Evolutionary conservation across 768 basidiomycete species (phyloP), one percentile per base, ranked within the genome.

Genomic region (Trametes villosa): DNA sequence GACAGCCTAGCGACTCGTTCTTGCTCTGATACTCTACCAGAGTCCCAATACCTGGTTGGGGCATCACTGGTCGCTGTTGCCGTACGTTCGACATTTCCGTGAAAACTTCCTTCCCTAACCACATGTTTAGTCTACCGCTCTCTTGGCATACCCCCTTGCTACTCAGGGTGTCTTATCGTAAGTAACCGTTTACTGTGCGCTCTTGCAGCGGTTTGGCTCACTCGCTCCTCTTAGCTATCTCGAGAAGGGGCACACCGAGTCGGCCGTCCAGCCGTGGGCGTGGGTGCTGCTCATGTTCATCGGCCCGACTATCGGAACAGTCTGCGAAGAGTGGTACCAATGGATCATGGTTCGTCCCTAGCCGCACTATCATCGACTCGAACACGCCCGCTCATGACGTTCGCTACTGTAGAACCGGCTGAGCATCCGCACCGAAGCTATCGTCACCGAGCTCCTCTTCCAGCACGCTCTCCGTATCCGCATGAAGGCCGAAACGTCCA

Each of bases 181-280:
- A 45, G 44, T 26, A 5, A 13, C 36, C 5, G 13, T 11, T 26
- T 26, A 7, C 4, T 13, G 24, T 26, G 22, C 34, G 24, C 65
- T 53, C 15, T 17, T 6, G 5, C 11, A 29, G n/a, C 29, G 5
- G 2, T n/a, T 22, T 11, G 13, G 9, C 30, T 59, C 30, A 41
- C 36, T 12, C n/a, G 8, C 40, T 45, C 5, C 31, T 11, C 33
- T n/a, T n/a, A 86, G 82, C 36, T 86, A 89, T 66, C 72, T 91
- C 18, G 87, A 89, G 72, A 78, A 70, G 3, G 72, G 75, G 13
- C 85, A 84, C 3, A 67, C 78, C 57, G 77, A 71, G 24, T 77
- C 86, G 0, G 65, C 72, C 8, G 71, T 87, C 30, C 79, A 80
- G 34, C 89, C 89, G 1, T 89, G 88, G 83, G 81, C 90, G 8